Evolutionary conservation across 2,329 filamentous ascomycete species (phyloP), one percentile per base, ranked within the genome.

Genomic region (Fusarium sp.): DNA sequence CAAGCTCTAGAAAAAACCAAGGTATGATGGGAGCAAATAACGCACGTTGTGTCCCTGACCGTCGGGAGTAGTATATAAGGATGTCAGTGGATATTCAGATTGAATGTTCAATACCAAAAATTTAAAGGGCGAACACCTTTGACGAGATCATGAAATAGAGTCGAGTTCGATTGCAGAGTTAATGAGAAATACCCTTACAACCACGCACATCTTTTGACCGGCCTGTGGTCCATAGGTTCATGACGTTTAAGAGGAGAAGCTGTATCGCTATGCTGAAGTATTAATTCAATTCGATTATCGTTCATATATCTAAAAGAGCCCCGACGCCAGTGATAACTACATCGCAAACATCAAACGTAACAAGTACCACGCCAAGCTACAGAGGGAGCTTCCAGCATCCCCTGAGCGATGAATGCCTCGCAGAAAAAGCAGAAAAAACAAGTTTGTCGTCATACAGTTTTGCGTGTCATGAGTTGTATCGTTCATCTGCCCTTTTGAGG

Each of bases 1-100:
- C 73, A 80, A 80, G 4, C 79, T 90, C 57, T 80, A 46, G 73
- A 41, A 20, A 18, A 41, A 6, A n/a, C 42, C 9, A 53, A 15
- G 33, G 45, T 28, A 38, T 49, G 34, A 33, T 56, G 10, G 53
- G 30, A 34, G 34, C 41, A 36, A 52, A 8, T 16, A 38, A 42
- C 38, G 28, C 45, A 41, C 42, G 57, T 45, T 13, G 33, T 37
- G 11, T 41, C n/a, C 16, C 13, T 23, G 30, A 4, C 15, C 23
- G 12, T 41, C 18, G 10, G 30, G 41, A 33, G 13, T 31, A 18
- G 42, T 26, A 50, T 37, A 42, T 28, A 26, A 16, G 31, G 40
- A 28, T 26, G 28, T 40, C 15, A 7, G 18, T 28, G 41, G 23
- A 23, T 31, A 10, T 23, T 45, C 20, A 23, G 28, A 30, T 49